phyloP scores from a whole-genome alignment of 176 grass and related monocot species.

The Oryza glumipatula region DNA sequence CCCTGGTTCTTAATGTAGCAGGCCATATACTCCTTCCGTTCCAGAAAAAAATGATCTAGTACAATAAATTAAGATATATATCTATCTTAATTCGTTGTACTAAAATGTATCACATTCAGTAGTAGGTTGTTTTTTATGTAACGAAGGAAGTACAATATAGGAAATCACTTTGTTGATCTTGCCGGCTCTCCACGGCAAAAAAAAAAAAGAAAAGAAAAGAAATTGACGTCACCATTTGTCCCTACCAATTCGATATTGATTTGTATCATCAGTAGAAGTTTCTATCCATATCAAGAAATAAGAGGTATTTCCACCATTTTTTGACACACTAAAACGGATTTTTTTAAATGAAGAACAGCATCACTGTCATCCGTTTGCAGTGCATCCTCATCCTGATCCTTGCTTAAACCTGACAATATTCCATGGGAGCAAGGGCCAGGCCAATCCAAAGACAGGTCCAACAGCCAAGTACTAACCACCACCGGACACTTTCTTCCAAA shows the following conservation, averaged over 20 bases:
- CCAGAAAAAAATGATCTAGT: too few species aligned
- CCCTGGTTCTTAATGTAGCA: neutral
- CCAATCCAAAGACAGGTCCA: neutral
- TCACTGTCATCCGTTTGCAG: neutral
- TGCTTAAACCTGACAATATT: neutral
- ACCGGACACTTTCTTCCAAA: constrained; percentile 29
- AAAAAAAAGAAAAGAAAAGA: neutral
- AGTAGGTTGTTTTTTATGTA: too few species aligned
- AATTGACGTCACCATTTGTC: neutral
- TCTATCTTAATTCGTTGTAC: too few species aligned
- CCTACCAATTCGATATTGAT: neutral
- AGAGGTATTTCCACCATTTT: too few species aligned
- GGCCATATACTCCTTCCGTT: neutral
- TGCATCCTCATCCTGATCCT: neutral
- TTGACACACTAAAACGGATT: neutral
- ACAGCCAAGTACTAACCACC: neutral
- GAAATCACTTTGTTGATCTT: neutral
- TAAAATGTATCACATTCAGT: too few species aligned
- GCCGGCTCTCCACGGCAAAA: neutral
- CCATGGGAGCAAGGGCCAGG: neutral
- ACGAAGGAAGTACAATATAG: neutral
- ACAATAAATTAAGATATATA: too few species aligned
- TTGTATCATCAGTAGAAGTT: neutral
- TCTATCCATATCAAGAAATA: too few species aligned
- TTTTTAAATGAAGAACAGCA: neutral